Conservation (phyloP, 495 filamentous ascomycete species). For the Talaromyces wortmannii region DNA sequence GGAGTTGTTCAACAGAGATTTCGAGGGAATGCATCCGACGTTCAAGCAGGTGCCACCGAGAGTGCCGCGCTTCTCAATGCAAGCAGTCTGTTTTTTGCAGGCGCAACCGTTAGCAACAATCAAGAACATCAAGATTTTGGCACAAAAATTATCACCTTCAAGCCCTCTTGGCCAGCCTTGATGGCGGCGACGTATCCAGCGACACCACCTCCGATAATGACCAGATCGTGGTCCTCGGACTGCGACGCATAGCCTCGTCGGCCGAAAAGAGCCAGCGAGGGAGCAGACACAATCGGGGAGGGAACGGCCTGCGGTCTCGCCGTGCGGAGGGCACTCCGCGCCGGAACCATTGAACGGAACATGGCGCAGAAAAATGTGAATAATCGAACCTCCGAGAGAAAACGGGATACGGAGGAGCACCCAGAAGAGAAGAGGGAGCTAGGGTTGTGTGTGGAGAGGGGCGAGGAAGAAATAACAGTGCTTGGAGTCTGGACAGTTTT, state of each 20-base stretch:
- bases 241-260: conserved; percentile 71
- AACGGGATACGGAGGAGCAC: conserved; percentile 13
- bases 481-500: background rate
- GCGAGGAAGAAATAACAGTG: background rate
- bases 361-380: conserved; percentile 36
- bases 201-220: conserved; percentile 96
- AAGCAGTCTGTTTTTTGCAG: conserved; percentile 61
- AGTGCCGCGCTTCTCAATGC: conserved; percentile 95
- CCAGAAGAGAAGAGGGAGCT: conserved; percentile 7
- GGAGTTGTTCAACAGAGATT: conserved; percentile 99
- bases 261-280: conserved; percentile 45
- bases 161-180: conserved; percentile 94
- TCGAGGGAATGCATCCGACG: conserved; percentile 98
- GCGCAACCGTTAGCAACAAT: background rate
- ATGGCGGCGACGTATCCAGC: conserved; percentile 98
- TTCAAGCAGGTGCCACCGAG: conserved; percentile 97
- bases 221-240: conserved; percentile 80
- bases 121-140: background rate
- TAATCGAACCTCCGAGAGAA: conserved; percentile 11
- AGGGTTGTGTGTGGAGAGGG: background rate
- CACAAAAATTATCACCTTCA: conserved; percentile 61
- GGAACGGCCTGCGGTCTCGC: conserved; percentile 34
- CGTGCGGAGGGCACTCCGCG: conserved; percentile 55
- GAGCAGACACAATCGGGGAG: conserved; percentile 51
- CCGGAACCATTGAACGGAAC: conserved; percentile 67